Base-by-base conservation (phyloP, 257 asterid species). In the Capsicum rhomboideum region DNA sequence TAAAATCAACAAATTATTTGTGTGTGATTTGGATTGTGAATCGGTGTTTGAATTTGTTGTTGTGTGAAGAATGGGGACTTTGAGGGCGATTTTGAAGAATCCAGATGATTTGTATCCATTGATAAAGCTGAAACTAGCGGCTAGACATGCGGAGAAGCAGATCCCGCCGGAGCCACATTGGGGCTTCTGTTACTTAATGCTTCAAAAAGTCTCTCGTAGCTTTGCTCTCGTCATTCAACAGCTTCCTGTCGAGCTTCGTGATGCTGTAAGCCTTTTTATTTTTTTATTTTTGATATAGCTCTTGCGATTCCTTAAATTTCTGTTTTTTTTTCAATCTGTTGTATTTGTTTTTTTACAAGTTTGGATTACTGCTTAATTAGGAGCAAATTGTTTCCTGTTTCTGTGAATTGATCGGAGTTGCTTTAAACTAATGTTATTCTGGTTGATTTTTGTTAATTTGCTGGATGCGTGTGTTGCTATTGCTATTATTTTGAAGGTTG, bases 81-180 rank as follows among this genome's bases (percentile, higher is more conserved):
- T 94, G 86, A 91, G 97, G 72, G 90, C 94, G 86, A 90, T 96
- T 66, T 78, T 88, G 93, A 91, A 82, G 90, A 94, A 94, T 92
- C 98, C 98, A 78, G 98, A 93, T 59, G 98, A 96, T 87, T 66
- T 96, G 83, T 92, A 90, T 78, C 99, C 98, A 85, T 46, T 96
- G 92, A 64, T 96, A 83, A 96, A 96, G 91, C 85, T 96, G 86
- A 96, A 94, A 85, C 68, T 89, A 84, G 98, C 97, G 46, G 90
- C 85, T 83, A 86, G 92, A 75, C 90, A 86, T 31, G 97, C 97
- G 86, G 98, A 87, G 86, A 94, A 91, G 91, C 98, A 93, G 97
- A 96, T 94, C 87, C 98, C 96, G 79, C 83, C 92, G 83, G 91
- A 92, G 91, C 97, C 98, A 44, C 98, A 96, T 91, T 96, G 98